Percentiles rank a stretch among this genome's conserved stretches.
Evolutionary conservation across 345 rosid genomes (phyloP).

Genomic region (Passiflora organensis): DNA sequence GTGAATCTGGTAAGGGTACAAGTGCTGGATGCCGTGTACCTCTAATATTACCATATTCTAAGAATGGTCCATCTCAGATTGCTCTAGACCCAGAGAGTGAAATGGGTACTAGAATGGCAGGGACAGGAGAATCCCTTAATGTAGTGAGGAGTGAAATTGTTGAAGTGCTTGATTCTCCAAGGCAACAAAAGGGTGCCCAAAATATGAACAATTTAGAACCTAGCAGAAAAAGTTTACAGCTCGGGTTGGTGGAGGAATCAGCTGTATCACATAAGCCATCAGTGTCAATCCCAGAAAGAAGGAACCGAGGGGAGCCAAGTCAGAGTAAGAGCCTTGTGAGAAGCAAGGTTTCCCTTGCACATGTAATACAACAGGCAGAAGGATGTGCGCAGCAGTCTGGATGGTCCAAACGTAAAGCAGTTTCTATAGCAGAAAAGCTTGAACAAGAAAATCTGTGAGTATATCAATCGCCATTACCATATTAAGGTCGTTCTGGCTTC

Average conservation of each 20-base stretch:
- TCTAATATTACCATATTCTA: conserved; percentile 46
- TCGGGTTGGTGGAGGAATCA: conserved; percentile 18
- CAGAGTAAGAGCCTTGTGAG: conserved; percentile 80
- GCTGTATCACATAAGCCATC: conserved; percentile 25
- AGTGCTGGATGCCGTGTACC: conserved; percentile 25
- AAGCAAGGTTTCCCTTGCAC: conserved; percentile 85
- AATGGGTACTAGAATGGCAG: conserved; percentile 13
- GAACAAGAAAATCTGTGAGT: conserved; percentile 94
- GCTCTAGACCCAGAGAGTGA: conserved; percentile 18
- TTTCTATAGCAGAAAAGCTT: conserved; percentile 86
- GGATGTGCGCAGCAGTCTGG: conserved; percentile 57
- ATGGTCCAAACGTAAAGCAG: conserved; percentile 81
- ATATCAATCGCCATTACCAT: too few species aligned
- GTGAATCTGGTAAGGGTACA: conserved; percentile 43
- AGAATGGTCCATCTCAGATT: conserved; percentile 33
- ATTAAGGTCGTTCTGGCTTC: too few species aligned
- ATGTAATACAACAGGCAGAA: conserved; percentile 84
- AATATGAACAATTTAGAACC: conserved; percentile 26
- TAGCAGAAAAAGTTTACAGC: conserved; percentile 25
- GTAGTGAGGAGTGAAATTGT: conserved; percentile 62
- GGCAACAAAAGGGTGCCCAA: conserved; percentile 24
- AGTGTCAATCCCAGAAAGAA: conserved; percentile 31
- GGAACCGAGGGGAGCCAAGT: conserved; percentile 42
- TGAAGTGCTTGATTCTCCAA: conserved; percentile 50
- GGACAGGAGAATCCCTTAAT: conserved; percentile 26